A percentile compares a stretch with the other conserved stretches of the same genome.
Conservation (phyloP, 306 rosid genomes). For the Styphnolobium japonicum region DNA sequence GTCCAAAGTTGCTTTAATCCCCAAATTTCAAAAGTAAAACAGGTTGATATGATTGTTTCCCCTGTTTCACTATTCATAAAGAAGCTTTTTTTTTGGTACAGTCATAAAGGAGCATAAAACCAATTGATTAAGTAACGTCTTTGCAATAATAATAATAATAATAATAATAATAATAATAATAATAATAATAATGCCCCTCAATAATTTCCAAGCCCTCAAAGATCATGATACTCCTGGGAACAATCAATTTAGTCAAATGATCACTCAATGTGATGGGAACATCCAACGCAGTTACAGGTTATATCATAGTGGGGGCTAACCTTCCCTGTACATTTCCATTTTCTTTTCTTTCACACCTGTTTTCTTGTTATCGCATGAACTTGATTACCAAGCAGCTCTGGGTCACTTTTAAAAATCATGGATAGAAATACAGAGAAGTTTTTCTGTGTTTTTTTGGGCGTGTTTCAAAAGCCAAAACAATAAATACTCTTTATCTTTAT, state of each 20-base stretch:
- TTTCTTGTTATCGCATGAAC: neutral
- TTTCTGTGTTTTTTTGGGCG: neutral
- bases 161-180: neutral
- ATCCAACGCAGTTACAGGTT: neutral
- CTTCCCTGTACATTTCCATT: neutral
- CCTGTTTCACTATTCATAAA: constrained; percentile 27
- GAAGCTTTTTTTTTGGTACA: too few species aligned
- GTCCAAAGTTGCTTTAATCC: constrained; percentile 46
- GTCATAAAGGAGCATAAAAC: neutral
- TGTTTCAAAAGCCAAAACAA: neutral
- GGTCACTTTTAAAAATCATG: neutral
- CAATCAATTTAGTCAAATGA: constrained; percentile 16
- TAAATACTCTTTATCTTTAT: neutral
- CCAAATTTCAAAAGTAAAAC: constrained; percentile 38
- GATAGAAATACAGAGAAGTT: neutral
- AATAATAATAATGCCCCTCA: neutral
- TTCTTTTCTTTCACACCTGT: neutral
- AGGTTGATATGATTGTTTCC: constrained; percentile 26
- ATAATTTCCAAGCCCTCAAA: neutral
- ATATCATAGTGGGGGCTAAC: neutral
- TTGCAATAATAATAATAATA: neutral
- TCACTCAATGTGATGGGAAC: constrained; percentile 16
- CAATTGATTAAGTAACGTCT: neutral
- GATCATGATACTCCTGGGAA: neutral
- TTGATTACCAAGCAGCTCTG: constrained; percentile 10